Evolutionary conservation across 176 grass and related monocot species (phyloP).

Genomic region (Musa beccarii): DNA sequence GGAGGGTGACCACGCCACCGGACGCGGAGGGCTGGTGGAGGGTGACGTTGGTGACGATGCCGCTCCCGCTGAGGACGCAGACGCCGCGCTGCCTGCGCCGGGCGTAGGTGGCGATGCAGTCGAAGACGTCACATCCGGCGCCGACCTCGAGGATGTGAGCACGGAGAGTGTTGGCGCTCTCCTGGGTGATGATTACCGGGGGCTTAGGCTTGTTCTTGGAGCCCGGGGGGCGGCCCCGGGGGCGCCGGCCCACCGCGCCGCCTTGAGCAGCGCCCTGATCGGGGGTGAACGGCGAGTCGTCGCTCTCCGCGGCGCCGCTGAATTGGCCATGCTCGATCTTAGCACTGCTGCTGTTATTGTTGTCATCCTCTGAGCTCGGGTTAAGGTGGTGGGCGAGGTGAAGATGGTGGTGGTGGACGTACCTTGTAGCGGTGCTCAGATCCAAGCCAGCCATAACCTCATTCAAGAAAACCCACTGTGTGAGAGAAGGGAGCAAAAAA

Average conservation of each 20-base stretch:
- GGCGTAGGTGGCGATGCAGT: constrained; percentile 16
- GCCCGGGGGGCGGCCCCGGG: constrained; percentile 7
- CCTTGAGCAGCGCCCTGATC: background rate
- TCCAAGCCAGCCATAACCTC: constrained; percentile 24
- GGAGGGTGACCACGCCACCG: constrained; percentile 12
- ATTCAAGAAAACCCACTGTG: constrained; percentile 19
- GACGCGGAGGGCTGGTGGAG: constrained; percentile 18
- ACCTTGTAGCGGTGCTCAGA: constrained; percentile 18
- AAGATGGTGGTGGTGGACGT: constrained; percentile 17
- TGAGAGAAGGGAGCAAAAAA: background rate
- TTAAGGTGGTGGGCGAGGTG: constrained; percentile 11
- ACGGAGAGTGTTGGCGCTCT: constrained; percentile 15
- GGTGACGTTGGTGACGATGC: constrained; percentile 16
- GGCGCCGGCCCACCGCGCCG: background rate
- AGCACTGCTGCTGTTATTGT: background rate
- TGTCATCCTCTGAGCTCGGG: constrained; percentile 4
- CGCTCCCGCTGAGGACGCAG: constrained; percentile 21
- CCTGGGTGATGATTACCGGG: constrained; percentile 17
- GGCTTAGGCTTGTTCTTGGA: constrained; percentile 25
- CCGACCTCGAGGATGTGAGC: constrained; percentile 19
- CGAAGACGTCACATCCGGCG: constrained; percentile 20
- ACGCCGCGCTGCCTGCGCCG: constrained; percentile 16
- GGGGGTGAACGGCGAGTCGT: background rate
- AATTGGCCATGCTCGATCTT: background rate
- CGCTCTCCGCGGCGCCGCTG: background rate